phyloP scores from a whole-genome alignment of 2,329 filamentous ascomycete species.

The Aspergillus pseudoglaucus region DNA sequence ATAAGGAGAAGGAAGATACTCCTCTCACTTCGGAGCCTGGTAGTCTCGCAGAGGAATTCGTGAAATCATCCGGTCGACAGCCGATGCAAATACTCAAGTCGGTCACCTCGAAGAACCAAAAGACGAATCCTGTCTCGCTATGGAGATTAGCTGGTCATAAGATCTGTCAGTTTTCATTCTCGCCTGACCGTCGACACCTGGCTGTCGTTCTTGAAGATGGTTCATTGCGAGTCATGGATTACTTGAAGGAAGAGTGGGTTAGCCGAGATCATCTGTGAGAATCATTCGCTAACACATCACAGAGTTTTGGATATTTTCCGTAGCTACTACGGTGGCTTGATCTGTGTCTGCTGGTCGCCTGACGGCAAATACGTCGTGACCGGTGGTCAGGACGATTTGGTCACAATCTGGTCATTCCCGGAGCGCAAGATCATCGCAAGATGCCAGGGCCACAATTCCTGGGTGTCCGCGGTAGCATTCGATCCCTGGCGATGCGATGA shows the following conservation, averaged over 20 bases:
- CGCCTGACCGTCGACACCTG: constrained; percentile 77
- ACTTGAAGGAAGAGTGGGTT: constrained; percentile 75
- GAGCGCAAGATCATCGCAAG: constrained; percentile 81
- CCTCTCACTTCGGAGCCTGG: constrained; percentile 63
- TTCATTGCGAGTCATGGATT: constrained; percentile 82
- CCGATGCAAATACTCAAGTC: constrained; percentile 75
- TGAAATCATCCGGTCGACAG: constrained; percentile 20
- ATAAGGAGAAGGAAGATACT: constrained; percentile 92
- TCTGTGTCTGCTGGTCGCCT: constrained; percentile 94
- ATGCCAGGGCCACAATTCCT: constrained; percentile 92
- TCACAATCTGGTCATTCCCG: constrained; percentile 88
- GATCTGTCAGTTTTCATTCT: constrained; percentile 88
- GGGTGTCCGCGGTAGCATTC: constrained; percentile 89
- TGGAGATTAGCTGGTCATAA: constrained; percentile 91
- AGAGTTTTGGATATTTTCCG: constrained; percentile 82
- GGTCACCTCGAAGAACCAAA: constrained; percentile 88
- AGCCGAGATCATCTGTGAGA: not conserved
- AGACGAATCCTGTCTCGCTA: constrained; percentile 80
- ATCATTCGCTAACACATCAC: constrained; percentile 1
- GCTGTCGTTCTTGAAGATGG: constrained; percentile 91
- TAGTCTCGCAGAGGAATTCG: constrained; percentile 19
- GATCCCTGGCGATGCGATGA: constrained; percentile 97
- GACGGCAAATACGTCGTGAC: constrained; percentile 94
- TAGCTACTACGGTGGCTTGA: constrained; percentile 88
- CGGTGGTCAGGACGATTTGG: constrained; percentile 89